phyloP scores from a whole-genome alignment of 2,329 filamentous ascomycete species.

The Aspergillus neoniger region DNA sequence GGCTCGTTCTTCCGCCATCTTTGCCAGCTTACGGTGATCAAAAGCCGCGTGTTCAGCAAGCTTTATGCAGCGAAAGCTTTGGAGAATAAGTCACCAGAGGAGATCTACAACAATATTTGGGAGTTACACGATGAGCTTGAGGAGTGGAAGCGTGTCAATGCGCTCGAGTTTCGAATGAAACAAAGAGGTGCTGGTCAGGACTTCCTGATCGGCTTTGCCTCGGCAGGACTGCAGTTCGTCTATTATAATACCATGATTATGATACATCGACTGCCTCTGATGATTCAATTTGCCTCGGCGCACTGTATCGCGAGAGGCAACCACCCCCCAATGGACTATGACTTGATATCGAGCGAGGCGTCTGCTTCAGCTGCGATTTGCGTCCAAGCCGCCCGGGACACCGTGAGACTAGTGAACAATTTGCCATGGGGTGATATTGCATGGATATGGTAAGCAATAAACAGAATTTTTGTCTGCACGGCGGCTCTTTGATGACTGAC shows the following conservation, averaged over 20 bases:
- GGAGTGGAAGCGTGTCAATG: constrained; percentile 87
- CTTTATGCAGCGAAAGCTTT: constrained; percentile 87
- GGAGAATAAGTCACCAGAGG: constrained; percentile 75
- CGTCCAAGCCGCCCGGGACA: constrained; percentile 84
- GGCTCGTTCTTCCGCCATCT: constrained; percentile 92
- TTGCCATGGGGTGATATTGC: constrained; percentile 90
- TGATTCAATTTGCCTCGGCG: constrained; percentile 86
- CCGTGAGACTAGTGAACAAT: constrained; percentile 87
- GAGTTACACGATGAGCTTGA: constrained; percentile 84
- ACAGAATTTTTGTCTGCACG: neutral
- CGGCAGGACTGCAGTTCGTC: constrained; percentile 86
- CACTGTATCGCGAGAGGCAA: constrained; percentile 73
- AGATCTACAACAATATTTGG: constrained; percentile 85
- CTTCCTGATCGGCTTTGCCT: constrained; percentile 82
- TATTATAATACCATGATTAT: constrained; percentile 97
- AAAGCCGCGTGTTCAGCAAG: constrained; percentile 85
- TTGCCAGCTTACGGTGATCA: constrained; percentile 84
- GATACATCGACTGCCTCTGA: constrained; percentile 92
- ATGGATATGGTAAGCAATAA: constrained; percentile 78
- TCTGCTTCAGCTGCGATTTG: constrained; percentile 86
- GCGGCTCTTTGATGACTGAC: constrained; percentile 9
- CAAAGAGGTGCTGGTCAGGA: constrained; percentile 85
- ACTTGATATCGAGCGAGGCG: constrained; percentile 80
- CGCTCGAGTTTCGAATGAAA: constrained; percentile 82
- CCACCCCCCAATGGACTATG: constrained; percentile 29